Percentiles rank a stretch among this genome's conserved stretches.
Conservation (phyloP, 352 stramenopile species). For the Phytopythium helicoides region DNA sequence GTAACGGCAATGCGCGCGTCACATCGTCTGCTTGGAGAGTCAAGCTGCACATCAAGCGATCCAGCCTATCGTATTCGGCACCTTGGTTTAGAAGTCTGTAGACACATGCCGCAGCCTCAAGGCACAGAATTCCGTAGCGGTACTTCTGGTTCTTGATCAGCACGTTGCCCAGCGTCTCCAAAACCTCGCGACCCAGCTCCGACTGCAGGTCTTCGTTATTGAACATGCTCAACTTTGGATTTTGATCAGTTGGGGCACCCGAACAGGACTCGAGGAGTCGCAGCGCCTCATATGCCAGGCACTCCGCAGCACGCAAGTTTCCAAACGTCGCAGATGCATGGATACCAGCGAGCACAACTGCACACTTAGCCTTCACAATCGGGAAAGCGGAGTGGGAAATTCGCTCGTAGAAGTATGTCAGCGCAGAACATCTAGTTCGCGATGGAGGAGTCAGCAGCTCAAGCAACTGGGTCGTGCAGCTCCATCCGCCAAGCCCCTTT, state of each 20-base stretch:
- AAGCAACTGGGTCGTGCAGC: conserved; percentile 31
- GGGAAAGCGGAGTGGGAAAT: conserved; percentile 41
- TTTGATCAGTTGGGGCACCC: conserved; percentile 15
- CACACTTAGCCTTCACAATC: conserved; percentile 78
- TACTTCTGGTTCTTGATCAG: conserved; percentile 88
- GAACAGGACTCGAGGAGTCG: conserved; percentile 67
- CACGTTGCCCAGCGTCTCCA: conserved; percentile 74
- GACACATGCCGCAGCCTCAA: conserved; percentile 63
- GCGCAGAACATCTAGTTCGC: conserved; percentile 30
- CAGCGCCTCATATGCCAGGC: conserved; percentile 72
- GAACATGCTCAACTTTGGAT: conserved; percentile 54
- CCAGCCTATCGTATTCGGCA: conserved; percentile 71
- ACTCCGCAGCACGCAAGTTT: conserved; percentile 60
- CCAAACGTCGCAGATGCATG: conserved; percentile 40
- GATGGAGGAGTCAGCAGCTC: conserved; percentile 53
- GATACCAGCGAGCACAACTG: conserved; percentile 54
- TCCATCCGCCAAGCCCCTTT: conserved; percentile 52
- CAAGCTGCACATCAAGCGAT: conserved; percentile 68
- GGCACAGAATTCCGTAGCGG: conserved; percentile 74
- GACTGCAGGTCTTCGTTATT: conserved; percentile 76
- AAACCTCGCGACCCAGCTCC: conserved; percentile 58
- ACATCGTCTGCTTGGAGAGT: conserved; percentile 79
- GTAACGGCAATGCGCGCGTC: conserved; percentile 62
- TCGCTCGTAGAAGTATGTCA: conserved; percentile 61
- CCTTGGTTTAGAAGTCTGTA: conserved; percentile 73